Evolutionary conservation across 2,329 filamentous ascomycete species (phyloP).

Genomic region (Arthrobotrys musiformis): DNA sequence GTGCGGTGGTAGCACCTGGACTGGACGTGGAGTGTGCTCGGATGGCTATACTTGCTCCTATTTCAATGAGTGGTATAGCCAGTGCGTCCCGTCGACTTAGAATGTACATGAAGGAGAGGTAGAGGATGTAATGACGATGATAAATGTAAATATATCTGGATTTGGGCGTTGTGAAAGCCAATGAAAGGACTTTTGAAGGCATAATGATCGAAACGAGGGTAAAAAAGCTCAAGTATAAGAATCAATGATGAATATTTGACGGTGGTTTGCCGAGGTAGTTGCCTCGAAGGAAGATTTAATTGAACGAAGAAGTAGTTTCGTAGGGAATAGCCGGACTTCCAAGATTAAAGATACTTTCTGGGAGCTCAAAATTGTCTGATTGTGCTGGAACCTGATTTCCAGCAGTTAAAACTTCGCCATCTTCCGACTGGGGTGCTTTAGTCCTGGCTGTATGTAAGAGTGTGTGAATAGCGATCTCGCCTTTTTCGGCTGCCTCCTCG

Average conservation of each 20-base stretch:
- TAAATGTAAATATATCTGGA: not conserved
- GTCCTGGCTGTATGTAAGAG: not conserved
- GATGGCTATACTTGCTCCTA: not conserved
- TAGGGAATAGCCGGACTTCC: not conserved
- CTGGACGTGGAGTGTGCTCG: constrained; percentile 16
- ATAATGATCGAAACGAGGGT: too few species aligned
- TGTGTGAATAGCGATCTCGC: not conserved
- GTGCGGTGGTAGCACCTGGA: constrained; percentile 22
- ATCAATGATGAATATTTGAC: too few species aligned
- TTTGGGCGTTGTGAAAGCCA: not conserved
- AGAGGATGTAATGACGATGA: not conserved
- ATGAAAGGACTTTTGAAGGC: too few species aligned
- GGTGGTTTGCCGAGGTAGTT: too few species aligned
- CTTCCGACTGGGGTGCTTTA: not conserved
- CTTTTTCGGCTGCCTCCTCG: not conserved
- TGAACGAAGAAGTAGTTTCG: too few species aligned
- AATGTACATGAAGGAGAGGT: too few species aligned
- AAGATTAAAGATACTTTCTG: not conserved
- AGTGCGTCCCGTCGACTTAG: constrained; percentile 5
- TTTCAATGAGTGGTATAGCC: constrained; percentile 28
- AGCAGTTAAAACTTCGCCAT: not conserved
- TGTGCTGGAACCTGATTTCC: not conserved
- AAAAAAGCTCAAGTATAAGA: too few species aligned
- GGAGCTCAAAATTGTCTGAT: not conserved
- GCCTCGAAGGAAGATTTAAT: too few species aligned